Conservation (phyloP, 805 yeast species). For the Monosporozyma servazzii region DNA sequence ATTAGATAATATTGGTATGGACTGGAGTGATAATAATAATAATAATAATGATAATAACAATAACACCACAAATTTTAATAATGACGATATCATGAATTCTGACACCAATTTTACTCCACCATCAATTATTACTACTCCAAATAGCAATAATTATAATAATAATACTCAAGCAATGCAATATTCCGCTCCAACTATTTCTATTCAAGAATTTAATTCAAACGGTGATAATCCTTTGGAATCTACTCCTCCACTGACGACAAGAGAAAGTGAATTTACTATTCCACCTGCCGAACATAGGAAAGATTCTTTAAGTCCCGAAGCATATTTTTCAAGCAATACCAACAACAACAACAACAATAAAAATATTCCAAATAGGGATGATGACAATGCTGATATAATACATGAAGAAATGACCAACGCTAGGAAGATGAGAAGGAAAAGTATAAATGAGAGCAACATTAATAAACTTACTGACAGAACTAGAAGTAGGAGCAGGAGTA, state of each 20-base stretch:
- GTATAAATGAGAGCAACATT: conserved; percentile 10
- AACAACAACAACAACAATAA: background rate
- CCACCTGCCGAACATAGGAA: background rate
- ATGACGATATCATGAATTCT: background rate
- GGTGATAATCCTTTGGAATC: background rate
- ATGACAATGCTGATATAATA: conserved; percentile 7
- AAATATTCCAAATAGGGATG: conserved; percentile 4
- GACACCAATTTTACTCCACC: background rate
- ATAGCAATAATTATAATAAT: background rate
- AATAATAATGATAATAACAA: background rate
- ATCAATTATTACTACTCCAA: background rate
- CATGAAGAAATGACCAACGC: conserved; percentile 24
- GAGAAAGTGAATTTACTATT: background rate
- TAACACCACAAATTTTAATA: background rate
- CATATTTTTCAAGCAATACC: background rate
- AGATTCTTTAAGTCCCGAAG: conserved; percentile 1
- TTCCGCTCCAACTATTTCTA: conserved; percentile 19
- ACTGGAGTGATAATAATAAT: background rate
- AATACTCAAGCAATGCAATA: background rate
- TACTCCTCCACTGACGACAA: background rate
- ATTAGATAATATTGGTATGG: conserved; percentile 5
- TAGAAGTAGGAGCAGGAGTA: conserved; percentile 8
- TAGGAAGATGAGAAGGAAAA: conserved; percentile 17
- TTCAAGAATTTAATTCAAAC: conserved; percentile 19
- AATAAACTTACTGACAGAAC: conserved; percentile 2